These are phyloP conservation scores for Suillus lakei DNA, from an alignment of 768 basidiomycete genomes.

Conservation along the genomic window DNA sequence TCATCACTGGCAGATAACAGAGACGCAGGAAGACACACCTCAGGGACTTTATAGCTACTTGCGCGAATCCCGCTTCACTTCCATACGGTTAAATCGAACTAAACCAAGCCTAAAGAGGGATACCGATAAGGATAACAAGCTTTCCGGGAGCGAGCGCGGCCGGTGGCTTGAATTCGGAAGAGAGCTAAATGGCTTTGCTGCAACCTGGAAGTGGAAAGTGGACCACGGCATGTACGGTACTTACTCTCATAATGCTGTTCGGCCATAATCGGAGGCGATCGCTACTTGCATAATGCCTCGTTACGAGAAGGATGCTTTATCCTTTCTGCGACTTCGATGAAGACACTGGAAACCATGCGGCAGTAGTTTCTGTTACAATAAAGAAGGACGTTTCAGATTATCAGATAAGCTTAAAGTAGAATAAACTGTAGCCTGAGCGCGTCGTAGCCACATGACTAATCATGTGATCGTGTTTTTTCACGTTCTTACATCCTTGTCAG, in stretches of 20 bases:
- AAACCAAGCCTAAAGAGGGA: not conserved
- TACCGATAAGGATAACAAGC: not conserved
- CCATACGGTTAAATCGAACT: not conserved
- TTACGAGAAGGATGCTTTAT: not conserved
- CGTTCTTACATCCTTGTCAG: not conserved
- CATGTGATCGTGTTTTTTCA: not conserved
- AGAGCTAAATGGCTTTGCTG: not conserved
- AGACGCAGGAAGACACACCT: not conserved
- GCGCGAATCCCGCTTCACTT: not conserved
- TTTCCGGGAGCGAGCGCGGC: not conserved
- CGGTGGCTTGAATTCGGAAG: not conserved
- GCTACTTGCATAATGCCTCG: not conserved
- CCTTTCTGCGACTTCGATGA: not conserved
- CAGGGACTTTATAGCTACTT: not conserved
- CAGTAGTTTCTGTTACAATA: not conserved
- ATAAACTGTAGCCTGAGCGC: not conserved
- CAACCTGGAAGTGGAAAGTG: not conserved
- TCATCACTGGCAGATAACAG: not conserved
- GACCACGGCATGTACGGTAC: not conserved
- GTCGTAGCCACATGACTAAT: not conserved
- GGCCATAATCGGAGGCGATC: not conserved
- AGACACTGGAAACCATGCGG: not conserved
- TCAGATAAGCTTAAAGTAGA: not conserved
- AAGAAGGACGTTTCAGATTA: not conserved
- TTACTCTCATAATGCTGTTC: not conserved